Evolutionary conservation across 2,329 filamentous ascomycete species (phyloP), one percentile per base, ranked within the genome.

Genomic region (Arthroderma sp.): DNA sequence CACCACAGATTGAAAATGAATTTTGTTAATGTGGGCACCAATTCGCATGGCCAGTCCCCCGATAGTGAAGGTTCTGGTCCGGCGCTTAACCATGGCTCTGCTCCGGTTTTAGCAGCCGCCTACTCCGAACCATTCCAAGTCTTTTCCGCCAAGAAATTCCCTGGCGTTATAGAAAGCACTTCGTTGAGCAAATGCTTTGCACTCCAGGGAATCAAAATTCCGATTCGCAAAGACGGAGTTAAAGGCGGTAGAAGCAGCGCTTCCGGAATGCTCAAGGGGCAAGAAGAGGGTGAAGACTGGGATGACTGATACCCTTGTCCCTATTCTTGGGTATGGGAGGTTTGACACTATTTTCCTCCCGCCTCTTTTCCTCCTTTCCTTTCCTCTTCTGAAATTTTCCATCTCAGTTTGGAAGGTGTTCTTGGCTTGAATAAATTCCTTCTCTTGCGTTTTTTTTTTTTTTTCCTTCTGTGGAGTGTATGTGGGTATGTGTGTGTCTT

Each of bases 111-210:
- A 11, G 87, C 89, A 1, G 83, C 81, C 6, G 81, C 80, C 55
- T 96, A 89, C 65, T 93, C 85, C 40, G 83, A 94, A 4, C 74
- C 80, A 2, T 96, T 98, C 70, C 85, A 86, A 44, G 91, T 98
- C 29, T 96, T 83, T 65, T 94, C 85, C 2, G 91, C 91, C 40
- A 98, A 98, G 73, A 95, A 95, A 58, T 98, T 98, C 63, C 91
- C 91, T 0, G 91, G 91, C 36, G 91, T 98, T 1, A 94, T 94
- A 47, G 89, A 96, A 61, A 93, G 84, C 62, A 98, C 91, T 0
- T 67, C 79, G 3, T 69, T 96, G 11, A 95, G 88, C 72, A 94
- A 93, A 63, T 85, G 80, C 49, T 96, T 98, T 66, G 89, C 91
- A 3, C 73, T 77, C 1, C 91, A 98, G 58, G 91, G 91, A 27